These are phyloP conservation scores for Collariella sp. DNA, from an alignment of 495 filamentous ascomycete species.

Conservation along the genomic window DNA sequence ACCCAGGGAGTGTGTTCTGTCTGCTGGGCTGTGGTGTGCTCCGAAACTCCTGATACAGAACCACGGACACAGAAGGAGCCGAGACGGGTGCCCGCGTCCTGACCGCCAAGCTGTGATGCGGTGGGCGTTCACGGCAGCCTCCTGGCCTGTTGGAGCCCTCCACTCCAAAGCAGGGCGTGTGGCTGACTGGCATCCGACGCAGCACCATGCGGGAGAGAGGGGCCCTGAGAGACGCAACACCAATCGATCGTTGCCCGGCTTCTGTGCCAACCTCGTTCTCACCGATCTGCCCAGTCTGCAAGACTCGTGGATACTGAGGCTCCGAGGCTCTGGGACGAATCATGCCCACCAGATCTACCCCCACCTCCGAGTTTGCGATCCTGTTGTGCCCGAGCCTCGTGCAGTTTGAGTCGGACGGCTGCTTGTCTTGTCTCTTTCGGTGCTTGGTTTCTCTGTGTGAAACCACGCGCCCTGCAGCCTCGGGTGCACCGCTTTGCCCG, in stretches of 20 bases:
- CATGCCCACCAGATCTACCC: constrained; percentile 4
- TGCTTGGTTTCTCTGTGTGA: constrained; percentile 8
- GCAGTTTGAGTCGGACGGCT: not conserved
- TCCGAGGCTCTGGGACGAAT: constrained; percentile 13
- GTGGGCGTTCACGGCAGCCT: not conserved
- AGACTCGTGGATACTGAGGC: constrained; percentile 13
- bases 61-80: not conserved
- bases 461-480: constrained; percentile 21
- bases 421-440: not conserved
- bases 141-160: constrained; percentile 8
- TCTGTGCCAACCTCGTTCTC: constrained; percentile 12
- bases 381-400: not conserved
- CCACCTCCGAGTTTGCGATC: not conserved
- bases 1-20: no score
- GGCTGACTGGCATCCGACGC: constrained; percentile 6
- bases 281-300: constrained; percentile 15
- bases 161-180: constrained; percentile 15
- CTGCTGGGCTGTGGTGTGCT: no score
- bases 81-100: constrained; percentile 6
- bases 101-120: constrained; percentile 15
- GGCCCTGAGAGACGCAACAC: constrained; percentile 4
- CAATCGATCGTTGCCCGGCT: constrained; percentile 22
- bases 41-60: not conserved
- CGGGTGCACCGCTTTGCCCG: constrained; percentile 17
- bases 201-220: constrained; percentile 6